Percentiles rank a stretch among this genome's conserved stretches.
These are phyloP conservation scores for Dothideomycetidae sp. DNA, from an alignment of 2,329 filamentous ascomycete genomes.

Conservation along the genomic window DNA sequence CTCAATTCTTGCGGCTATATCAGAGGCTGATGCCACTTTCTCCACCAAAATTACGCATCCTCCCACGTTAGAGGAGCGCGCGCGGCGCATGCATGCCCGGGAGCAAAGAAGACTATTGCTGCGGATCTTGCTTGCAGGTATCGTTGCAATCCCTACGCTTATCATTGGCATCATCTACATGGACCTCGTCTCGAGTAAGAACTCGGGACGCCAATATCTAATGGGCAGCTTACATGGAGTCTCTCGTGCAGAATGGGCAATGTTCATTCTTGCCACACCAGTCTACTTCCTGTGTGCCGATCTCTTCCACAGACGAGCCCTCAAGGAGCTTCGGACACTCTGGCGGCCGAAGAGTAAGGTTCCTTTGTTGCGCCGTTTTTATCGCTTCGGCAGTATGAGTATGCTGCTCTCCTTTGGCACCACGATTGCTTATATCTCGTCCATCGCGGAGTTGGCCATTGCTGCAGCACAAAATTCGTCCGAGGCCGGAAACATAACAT, in stretches of 20 bases:
- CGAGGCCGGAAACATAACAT: constrained; percentile 17
- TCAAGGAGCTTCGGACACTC: constrained; percentile 63
- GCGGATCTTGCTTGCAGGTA: constrained; percentile 54
- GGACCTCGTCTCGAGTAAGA: constrained; percentile 53
- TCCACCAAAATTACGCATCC: constrained; percentile 59
- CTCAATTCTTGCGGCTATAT: constrained; percentile 54
- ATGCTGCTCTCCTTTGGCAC: constrained; percentile 83
- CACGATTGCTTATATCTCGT: constrained; percentile 73
- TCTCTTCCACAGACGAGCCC: constrained; percentile 63
- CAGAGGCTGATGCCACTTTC: constrained; percentile 51
- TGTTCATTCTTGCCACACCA: constrained; percentile 70
- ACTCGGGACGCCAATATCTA: constrained; percentile 47
- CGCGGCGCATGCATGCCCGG: constrained; percentile 53
- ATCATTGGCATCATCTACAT: constrained; percentile 83
- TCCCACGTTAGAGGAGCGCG: constrained; percentile 70
- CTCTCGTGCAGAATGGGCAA: constrained; percentile 60
- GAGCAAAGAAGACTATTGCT: constrained; percentile 55
- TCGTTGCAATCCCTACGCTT: constrained; percentile 68
- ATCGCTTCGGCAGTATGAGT: constrained; percentile 95
- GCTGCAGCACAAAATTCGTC: constrained; percentile 26
- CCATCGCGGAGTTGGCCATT: constrained; percentile 58
- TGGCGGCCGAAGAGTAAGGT: constrained; percentile 65
- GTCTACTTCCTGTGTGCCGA: constrained; percentile 80
- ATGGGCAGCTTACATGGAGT: constrained; percentile 48
- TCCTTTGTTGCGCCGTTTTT: constrained; percentile 61